These are phyloP conservation scores for Alternaria postmessia DNA, from an alignment of 2,329 filamentous ascomycete species.

Conservation along the genomic window DNA sequence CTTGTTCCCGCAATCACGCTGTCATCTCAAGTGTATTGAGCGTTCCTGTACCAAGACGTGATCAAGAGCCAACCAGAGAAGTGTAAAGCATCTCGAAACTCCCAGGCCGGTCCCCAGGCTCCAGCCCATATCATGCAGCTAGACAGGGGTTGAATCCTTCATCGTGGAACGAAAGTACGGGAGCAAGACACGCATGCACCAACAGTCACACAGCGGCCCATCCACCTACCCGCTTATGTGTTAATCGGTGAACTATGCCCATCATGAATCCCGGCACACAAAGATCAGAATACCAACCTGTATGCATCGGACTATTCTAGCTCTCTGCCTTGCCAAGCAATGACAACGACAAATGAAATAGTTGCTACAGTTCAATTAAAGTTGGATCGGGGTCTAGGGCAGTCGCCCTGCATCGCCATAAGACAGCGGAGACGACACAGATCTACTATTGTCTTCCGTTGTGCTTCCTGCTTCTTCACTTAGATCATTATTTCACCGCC, in stretches of 20 bases:
- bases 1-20: not conserved
- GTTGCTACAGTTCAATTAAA: slow-evolving; percentile 13
- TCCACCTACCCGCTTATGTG: slow-evolving; percentile 4
- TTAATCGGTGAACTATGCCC: slow-evolving; percentile 11
- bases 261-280: slow-evolving; percentile 8
- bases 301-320: slow-evolving; percentile 10
- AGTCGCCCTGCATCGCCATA: slow-evolving; percentile 21
- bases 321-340: slow-evolving; percentile 22
- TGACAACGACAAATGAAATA: slow-evolving; percentile 12
- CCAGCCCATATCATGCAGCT: slow-evolving; percentile 11
- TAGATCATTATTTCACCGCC: slow-evolving; percentile 20
- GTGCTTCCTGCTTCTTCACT: slow-evolving; percentile 10
- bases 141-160: slow-evolving; percentile 9
- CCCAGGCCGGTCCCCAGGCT: slow-evolving; percentile 6
- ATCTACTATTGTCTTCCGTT: slow-evolving; percentile 20
- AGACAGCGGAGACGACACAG: slow-evolving; percentile 21
- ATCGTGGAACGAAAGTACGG: slow-evolving; percentile 9
- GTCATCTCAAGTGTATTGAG: not conserved
- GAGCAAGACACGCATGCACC: slow-evolving; percentile 19
- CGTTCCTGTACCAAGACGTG: not conserved
- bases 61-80: slow-evolving; percentile 1
- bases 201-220: slow-evolving; percentile 12
- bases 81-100: not conserved
- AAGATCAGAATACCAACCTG: slow-evolving; percentile 9
- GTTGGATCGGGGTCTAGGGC: slow-evolving; percentile 11